Base-by-base conservation (phyloP, 805 yeast genomes). In the Wickerhamomyces queroliae region DNA sequence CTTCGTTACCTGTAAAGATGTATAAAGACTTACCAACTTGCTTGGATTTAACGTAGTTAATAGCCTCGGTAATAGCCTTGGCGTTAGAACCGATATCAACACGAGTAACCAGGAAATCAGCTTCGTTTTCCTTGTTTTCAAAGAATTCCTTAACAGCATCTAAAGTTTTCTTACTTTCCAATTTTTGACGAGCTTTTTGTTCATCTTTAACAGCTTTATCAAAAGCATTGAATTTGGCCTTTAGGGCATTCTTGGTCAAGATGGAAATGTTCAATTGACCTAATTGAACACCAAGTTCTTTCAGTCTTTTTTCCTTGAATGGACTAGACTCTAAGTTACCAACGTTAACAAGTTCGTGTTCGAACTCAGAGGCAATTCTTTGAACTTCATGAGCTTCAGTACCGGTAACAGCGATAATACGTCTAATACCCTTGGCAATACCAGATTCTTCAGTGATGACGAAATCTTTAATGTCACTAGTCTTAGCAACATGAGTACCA, bases 391-490 rank as follows among this genome's bases (percentile, higher is more conserved):
- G 80, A 13, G 99, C 98, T 48, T 80, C 95, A 38, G 77, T 70
- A 35, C 98, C 98, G 15, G 97, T 85, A 38, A 93, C 96, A 21
- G 96, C 98, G 42, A 93, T 96, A 61, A 93, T 85, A 74, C 99
- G 87, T 69, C 99, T 81, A 47, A 89, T 88, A 66, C 99, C 99
- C 70, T 93, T 93, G 45, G 99, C 98, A 63, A 93, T 93, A 66
- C 99, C 98, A 48, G 87, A 78, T 67, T 93, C 99, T 70, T 93
- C 99, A 46, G 83, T 70, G 39, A 93, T 76, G 26, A 93, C 86
- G 48, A 93, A 76, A 50, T 86, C 91, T 62, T 89, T 89, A 61
- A 93, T 93, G 44, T 91, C 98, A 45, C 91, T 84, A 16, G 98
- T 91, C 64, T 84, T 83, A 36, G 77, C 73, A 49, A 93, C 96